Evolutionary conservation across 352 stramenopile genomes (phyloP), one percentile per base, ranked within the genome.

Genomic region (Globisporangium apiculatum): DNA sequence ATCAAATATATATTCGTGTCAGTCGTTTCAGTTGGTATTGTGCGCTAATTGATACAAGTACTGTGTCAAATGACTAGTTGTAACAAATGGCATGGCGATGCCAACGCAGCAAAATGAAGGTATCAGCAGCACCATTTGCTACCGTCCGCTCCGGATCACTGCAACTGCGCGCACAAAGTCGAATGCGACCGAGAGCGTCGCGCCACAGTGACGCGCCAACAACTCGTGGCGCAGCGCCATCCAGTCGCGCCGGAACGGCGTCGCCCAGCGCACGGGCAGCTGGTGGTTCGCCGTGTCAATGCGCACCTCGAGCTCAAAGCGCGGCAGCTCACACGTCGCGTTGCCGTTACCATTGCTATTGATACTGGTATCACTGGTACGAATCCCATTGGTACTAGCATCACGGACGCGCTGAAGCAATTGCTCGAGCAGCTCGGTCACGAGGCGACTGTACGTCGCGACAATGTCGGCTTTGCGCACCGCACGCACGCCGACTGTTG

Each of bases 261-360:
- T 35, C 36, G 64, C 50, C 60, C 60, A 72, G 38, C 56, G 56
- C 11, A 60, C 47, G 43, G 61, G 55, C 4, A 66, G 49, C 42
- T 66, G 60, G 15, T 67, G 58, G 8, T 66, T 69, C 6, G 54
- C 41, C 0, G 48, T 72, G 50, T 74, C 67, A 3, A 62, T 58
- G 3, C 62, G 60, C 36, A 71, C 31, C 53, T 52, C 53, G 54
- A 74, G 54, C 5, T 52, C 48, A 55, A 71, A 74, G 1, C 51
- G 31, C 31, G 64, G 64, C 36, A 57, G 54, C 36, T 5, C 12
- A 1, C 12, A 31, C 24, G 24, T 40, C 7, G 42, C 31, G 24
- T 50, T 18, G 9, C 41, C 5, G 4, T 41, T 17, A 38, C 58
- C 18, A 3, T 31, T 48, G 55, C 53, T n/a, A 8, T 31, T 48